Evolutionary conservation across 495 filamentous ascomycete species (phyloP).

Genomic region (Tetracladium setigerum): DNA sequence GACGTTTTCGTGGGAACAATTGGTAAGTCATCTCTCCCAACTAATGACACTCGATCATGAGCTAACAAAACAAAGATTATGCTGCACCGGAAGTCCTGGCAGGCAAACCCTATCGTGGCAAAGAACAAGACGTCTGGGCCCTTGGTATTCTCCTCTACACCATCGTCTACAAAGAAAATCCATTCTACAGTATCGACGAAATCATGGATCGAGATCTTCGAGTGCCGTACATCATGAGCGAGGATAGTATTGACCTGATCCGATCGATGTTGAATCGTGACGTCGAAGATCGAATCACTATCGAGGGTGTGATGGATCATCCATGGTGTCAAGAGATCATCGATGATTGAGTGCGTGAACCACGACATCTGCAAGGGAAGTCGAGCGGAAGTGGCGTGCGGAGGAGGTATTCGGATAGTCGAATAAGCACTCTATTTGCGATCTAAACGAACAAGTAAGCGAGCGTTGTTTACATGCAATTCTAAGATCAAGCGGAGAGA

Average conservation of each 20-base stretch:
- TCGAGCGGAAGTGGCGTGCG: too few relatives aligned
- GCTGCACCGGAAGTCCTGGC: conserved; percentile 96
- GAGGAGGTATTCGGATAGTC: too few relatives aligned
- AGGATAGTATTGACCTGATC: conserved; percentile 84
- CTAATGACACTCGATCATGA: not conserved
- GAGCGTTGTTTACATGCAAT: too few relatives aligned
- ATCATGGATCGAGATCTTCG: conserved; percentile 95
- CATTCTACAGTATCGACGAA: conserved; percentile 98
- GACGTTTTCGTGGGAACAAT: conserved; percentile 99
- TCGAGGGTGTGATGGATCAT: conserved; percentile 79
- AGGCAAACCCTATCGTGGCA: conserved; percentile 86
- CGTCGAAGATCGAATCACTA: conserved; percentile 70
- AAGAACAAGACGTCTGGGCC: conserved; percentile 98
- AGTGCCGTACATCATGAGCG: conserved; percentile 86
- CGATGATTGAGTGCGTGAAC: conserved; percentile 9
- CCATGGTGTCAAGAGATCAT: conserved; percentile 47
- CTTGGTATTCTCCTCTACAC: conserved; percentile 97
- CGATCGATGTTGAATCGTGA: conserved; percentile 86
- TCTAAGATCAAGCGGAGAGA: too few relatives aligned
- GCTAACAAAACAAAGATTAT: conserved; percentile 59
- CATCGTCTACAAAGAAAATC: conserved; percentile 98
- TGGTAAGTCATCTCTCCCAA: conserved; percentile 48
- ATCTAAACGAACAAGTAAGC: too few relatives aligned
- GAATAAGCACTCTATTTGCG: too few relatives aligned
- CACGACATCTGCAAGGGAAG: too few relatives aligned